These are phyloP conservation scores for Moesziomyces antarcticus DNA, from an alignment of 1,284 basidiomycete species.

Conservation along the genomic window DNA sequence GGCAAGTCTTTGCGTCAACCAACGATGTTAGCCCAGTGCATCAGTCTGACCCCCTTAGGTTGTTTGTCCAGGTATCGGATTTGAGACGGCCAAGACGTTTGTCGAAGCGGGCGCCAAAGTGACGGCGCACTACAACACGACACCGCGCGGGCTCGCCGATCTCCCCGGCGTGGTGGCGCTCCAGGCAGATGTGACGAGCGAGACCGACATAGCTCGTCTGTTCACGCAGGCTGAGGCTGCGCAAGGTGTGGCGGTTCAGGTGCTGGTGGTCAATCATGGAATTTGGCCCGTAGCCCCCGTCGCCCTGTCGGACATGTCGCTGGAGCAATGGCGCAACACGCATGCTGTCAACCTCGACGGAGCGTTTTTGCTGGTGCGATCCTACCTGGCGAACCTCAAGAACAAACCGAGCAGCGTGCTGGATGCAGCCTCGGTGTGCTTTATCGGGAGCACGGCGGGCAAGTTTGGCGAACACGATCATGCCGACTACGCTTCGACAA, in stretches of 20 bases:
- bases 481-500: slow-evolving; percentile 51
- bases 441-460: slow-evolving; percentile 79
- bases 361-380: slow-evolving; percentile 75
- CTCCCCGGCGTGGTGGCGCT: slow-evolving; percentile 68
- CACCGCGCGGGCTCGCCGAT: slow-evolving; percentile 69
- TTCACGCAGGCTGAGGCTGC: slow-evolving; percentile 49
- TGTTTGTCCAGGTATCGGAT: slow-evolving; percentile 26
- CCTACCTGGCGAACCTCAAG: slow-evolving; percentile 73
- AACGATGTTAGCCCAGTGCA: too few relatives aligned
- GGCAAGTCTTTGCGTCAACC: slow-evolving; percentile 12
- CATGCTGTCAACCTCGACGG: slow-evolving; percentile 76
- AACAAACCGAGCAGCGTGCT: slow-evolving; percentile 69
- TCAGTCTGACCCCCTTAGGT: neutral
- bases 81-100: slow-evolving; percentile 41
- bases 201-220: slow-evolving; percentile 72
- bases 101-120: slow-evolving; percentile 73
- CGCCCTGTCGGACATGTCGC: slow-evolving; percentile 74
- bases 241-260: slow-evolving; percentile 69
- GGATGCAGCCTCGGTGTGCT: slow-evolving; percentile 74
- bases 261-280: slow-evolving; percentile 77
- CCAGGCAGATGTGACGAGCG: slow-evolving; percentile 75
- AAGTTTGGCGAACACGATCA: slow-evolving; percentile 77
- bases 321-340: slow-evolving; percentile 76
- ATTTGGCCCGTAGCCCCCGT: slow-evolving; percentile 71
- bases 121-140: slow-evolving; percentile 78